Conservation (phyloP, 2,329 filamentous ascomycete species). For the Paracoccidioides brasiliensis region DNA sequence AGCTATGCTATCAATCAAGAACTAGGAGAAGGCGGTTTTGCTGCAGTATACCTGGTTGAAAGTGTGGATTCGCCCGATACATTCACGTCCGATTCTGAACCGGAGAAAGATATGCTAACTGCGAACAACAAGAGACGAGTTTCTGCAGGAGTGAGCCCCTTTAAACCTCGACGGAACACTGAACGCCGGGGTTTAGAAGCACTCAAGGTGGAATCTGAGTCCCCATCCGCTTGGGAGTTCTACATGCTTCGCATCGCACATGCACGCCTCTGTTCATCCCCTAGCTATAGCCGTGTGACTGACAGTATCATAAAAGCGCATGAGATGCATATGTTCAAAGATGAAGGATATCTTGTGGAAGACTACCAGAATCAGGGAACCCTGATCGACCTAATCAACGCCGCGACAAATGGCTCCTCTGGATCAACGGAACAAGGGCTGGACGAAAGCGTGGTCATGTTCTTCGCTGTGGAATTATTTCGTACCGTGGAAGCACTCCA, state of each 20-base stretch:
- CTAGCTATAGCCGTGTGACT: constrained; percentile 51
- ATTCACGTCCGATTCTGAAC: constrained; percentile 21
- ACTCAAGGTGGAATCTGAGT: constrained; percentile 77
- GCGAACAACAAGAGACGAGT: constrained; percentile 34
- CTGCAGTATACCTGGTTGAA: constrained; percentile 85
- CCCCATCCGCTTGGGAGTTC: constrained; percentile 87
- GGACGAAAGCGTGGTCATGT: constrained; percentile 88
- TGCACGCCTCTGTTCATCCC: constrained; percentile 49
- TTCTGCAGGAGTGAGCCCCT: constrained; percentile 34
- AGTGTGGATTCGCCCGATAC: constrained; percentile 44
- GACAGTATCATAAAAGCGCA: constrained; percentile 72
- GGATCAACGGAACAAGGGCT: constrained; percentile 49
- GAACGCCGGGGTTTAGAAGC: constrained; percentile 57
- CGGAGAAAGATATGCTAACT: constrained; percentile 28
- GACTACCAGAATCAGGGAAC: constrained; percentile 84
- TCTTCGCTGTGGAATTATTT: constrained; percentile 83
- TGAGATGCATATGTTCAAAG: constrained; percentile 80
- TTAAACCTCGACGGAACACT: constrained; percentile 13
- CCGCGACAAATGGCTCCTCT: constrained; percentile 44
- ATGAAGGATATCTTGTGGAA: constrained; percentile 81
- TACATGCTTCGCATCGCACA: constrained; percentile 83
- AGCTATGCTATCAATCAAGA: constrained; percentile 72
- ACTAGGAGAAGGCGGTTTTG: constrained; percentile 85
- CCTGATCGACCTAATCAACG: constrained; percentile 85
- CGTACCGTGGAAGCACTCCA: constrained; percentile 84